Conservation (phyloP, 495 filamentous ascomycete genomes). For the Daldinia loculata region DNA sequence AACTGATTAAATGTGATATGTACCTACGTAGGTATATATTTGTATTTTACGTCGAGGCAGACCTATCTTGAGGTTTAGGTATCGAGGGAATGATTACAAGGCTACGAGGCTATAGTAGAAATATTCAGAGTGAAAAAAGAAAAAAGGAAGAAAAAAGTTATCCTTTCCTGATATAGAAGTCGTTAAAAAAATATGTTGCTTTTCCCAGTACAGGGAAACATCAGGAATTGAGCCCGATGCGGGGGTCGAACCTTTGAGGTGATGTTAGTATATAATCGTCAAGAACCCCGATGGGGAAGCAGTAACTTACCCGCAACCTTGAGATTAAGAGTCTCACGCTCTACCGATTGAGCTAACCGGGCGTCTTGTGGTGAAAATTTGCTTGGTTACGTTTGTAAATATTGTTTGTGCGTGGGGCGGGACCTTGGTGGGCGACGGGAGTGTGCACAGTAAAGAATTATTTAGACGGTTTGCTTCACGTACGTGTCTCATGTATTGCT, state of each 20-base stretch:
- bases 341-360: constrained; percentile 83
- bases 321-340: constrained; percentile 86
- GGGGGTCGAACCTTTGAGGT: constrained; percentile 49
- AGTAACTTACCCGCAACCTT: constrained; percentile 66
- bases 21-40: too few relatives aligned
- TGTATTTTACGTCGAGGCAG: too few relatives aligned
- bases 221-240: constrained; percentile 54
- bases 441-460: not conserved
- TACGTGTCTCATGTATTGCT: too few relatives aligned
- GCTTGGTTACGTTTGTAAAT: not conserved
- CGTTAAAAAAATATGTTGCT: constrained; percentile 12
- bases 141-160: too few relatives aligned
- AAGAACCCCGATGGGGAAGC: not conserved
- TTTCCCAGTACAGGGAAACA: constrained; percentile 35
- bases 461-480: not conserved
- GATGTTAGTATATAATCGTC: constrained; percentile 4
- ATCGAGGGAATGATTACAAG: too few relatives aligned
- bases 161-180: too few relatives aligned
- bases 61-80: too few relatives aligned
- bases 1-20: too few relatives aligned
- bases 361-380: constrained; percentile 11
- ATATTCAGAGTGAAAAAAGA: too few relatives aligned
- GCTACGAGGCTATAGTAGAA: too few relatives aligned
- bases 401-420: not conserved
- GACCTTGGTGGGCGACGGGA: not conserved